These are phyloP conservation scores for Laetiporus sulphureus DNA, from an alignment of 1,284 basidiomycete genomes.

Conservation along the genomic window DNA sequence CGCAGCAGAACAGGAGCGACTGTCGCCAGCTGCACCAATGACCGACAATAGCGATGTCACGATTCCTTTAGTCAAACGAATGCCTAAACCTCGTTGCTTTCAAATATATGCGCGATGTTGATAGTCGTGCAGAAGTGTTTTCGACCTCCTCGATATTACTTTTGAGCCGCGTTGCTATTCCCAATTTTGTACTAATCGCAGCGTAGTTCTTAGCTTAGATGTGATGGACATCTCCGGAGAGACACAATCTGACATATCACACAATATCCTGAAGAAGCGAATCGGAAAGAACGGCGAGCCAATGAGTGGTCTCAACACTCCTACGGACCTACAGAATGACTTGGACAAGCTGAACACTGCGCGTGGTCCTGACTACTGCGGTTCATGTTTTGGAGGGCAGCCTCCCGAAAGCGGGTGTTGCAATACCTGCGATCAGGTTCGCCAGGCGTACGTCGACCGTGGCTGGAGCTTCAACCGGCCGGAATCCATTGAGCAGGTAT, in stretches of 20 bases:
- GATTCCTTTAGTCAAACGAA: no score
- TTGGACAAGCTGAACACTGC: conserved; percentile 71
- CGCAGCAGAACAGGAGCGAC: no score
- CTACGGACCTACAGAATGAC: conserved; percentile 74
- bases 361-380: conserved; percentile 72
- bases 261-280: conserved; percentile 85
- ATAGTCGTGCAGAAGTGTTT: no score
- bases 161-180: no score
- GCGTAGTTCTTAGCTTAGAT: conserved; percentile 84
- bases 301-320: conserved; percentile 45
- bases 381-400: conserved; percentile 94
- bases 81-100: no score
- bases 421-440: conserved; percentile 94
- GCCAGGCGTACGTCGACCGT: conserved; percentile 83
- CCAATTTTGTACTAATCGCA: no score
- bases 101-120: no score
- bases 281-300: conserved; percentile 55
- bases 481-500: conserved; percentile 86
- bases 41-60: no score
- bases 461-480: conserved; percentile 96
- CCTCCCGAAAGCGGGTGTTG: conserved; percentile 85
- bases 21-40: no score
- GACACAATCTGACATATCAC: conserved; percentile 83
- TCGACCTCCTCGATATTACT: no score
- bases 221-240: conserved; percentile 99